Evolutionary conservation across 805 yeast genomes (phyloP).

Genomic region (Dipodascopsis tothii): DNA sequence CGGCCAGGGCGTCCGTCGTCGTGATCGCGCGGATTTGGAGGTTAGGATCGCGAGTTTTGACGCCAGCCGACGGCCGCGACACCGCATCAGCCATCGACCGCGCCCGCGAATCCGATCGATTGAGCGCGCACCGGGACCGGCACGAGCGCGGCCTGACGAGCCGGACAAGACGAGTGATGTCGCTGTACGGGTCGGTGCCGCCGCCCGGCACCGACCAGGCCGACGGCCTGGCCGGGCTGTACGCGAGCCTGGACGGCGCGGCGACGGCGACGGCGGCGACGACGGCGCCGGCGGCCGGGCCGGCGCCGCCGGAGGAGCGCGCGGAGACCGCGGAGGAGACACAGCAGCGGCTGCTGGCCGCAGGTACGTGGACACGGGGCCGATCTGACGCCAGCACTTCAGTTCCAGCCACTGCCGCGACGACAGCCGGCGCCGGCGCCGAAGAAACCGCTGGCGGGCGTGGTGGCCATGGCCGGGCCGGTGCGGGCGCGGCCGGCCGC

Average conservation of each 20-base stretch:
- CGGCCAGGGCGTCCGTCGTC: too few species aligned
- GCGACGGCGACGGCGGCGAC: neutral
- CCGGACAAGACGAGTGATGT: neutral
- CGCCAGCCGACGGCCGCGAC: too few species aligned
- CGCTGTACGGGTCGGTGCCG: neutral
- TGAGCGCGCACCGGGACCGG: too few species aligned
- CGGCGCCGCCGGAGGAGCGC: neutral
- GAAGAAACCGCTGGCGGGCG: constrained; percentile 1
- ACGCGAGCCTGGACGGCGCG: too few species aligned
- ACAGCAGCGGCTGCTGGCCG: constrained; percentile 7
- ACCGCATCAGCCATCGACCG: too few species aligned
- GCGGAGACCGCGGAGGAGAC: constrained; percentile 1
- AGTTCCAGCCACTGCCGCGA: constrained; percentile 13
- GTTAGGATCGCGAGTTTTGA: too few species aligned
- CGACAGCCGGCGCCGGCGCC: neutral
- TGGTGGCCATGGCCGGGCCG: neutral
- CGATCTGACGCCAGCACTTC: constrained; percentile 6
- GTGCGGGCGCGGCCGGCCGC: neutral
- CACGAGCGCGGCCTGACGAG: too few species aligned
- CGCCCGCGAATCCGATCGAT: too few species aligned
- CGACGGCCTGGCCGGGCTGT: too few species aligned
- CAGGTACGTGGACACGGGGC: constrained; percentile 4
- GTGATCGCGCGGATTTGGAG: too few species aligned
- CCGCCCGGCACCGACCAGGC: too few species aligned
- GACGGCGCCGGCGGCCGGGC: neutral